Conservation (phyloP, 495 filamentous ascomycete genomes). For the Tuber umbilicatum region DNA sequence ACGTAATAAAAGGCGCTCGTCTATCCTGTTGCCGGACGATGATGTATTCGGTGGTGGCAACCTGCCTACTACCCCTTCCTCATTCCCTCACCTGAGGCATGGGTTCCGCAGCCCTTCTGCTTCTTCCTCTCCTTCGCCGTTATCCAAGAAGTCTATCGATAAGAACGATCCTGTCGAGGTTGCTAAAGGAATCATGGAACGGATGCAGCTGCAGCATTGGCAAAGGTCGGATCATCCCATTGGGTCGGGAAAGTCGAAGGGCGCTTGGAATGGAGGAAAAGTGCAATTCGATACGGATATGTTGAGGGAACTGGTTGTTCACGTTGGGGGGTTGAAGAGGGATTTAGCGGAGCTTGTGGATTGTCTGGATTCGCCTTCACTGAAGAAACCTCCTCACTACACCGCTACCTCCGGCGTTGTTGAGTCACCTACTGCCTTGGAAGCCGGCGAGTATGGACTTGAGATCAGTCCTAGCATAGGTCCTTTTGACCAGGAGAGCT, state of each 20-base stretch:
- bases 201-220: constrained; percentile 37
- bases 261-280: constrained; percentile 17
- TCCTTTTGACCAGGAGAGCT: constrained; percentile 2
- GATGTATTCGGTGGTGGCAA: constrained; percentile 55
- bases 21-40: constrained; percentile 57
- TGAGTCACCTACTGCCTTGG: constrained; percentile 15
- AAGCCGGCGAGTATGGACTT: constrained; percentile 10
- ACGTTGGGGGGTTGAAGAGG: constrained; percentile 33
- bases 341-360: constrained; percentile 29
- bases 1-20: constrained; percentile 48
- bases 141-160: constrained; percentile 36
- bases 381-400: not conserved
- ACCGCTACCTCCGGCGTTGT: constrained; percentile 13
- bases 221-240: constrained; percentile 26
- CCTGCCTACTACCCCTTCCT: constrained; percentile 42
- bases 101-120: constrained; percentile 29
- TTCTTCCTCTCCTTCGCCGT: constrained; percentile 35
- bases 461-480: constrained; percentile 7
- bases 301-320: constrained; percentile 37
- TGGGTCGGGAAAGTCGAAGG: constrained; percentile 22
- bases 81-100: constrained; percentile 15
- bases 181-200: constrained; percentile 39
- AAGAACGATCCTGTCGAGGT: constrained; percentile 40
- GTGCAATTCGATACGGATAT: constrained; percentile 41
- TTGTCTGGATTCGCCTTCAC: constrained; percentile 7